phyloP scores from a whole-genome alignment of 768 basidiomycete genomes.

The Termitomyces sp. region DNA sequence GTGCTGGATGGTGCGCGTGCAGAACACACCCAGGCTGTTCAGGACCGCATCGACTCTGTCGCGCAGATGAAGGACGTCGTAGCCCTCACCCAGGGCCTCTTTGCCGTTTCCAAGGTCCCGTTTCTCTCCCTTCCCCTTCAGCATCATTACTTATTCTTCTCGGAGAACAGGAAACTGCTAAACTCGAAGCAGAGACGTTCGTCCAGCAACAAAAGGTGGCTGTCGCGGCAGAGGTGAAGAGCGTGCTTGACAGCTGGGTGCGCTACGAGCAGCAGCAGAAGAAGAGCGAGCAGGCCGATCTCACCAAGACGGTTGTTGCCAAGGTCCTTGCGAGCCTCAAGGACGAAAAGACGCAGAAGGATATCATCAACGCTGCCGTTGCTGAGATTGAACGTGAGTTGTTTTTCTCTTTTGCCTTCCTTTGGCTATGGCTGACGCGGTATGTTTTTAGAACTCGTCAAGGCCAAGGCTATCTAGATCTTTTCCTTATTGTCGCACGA shows the following conservation, averaged over 20 bases:
- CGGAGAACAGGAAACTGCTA: constrained; percentile 72
- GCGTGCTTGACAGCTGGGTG: constrained; percentile 96
- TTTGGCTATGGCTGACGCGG: neutral
- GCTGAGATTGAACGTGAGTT: constrained; percentile 90
- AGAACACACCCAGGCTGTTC: constrained; percentile 90
- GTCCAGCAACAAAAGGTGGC: constrained; percentile 85
- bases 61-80: constrained; percentile 96
- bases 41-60: constrained; percentile 88
- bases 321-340: constrained; percentile 78
- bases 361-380: constrained; percentile 74
- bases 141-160: neutral
- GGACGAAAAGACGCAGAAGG: constrained; percentile 88
- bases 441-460: constrained; percentile 66
- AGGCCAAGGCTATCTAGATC: constrained; percentile 82
- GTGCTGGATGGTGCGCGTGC: constrained; percentile 77
- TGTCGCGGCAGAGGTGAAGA: constrained; percentile 84
- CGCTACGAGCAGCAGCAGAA: constrained; percentile 95
- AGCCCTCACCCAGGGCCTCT: constrained; percentile 83
- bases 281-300: constrained; percentile 92
- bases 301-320: constrained; percentile 82
- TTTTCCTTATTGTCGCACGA: neutral
- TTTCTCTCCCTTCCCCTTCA: neutral
- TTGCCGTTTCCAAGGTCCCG: constrained; percentile 83
- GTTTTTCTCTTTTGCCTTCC: neutral
- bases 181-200: constrained; percentile 85